These are phyloP conservation scores for Phytophthora fragariae DNA, from an alignment of 352 stramenopile species.

Conservation along the genomic window DNA sequence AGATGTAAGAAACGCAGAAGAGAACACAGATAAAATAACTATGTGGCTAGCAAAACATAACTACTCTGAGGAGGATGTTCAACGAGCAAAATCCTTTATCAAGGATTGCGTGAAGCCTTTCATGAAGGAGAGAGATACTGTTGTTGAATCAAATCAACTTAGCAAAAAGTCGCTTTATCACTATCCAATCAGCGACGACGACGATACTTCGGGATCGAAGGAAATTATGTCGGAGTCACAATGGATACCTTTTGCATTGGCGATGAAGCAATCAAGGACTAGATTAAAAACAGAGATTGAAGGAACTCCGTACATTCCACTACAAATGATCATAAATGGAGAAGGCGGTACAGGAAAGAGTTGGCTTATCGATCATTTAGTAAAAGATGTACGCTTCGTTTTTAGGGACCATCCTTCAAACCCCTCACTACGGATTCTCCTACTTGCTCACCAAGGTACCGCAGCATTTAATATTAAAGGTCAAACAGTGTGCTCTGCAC, in stretches of 20 bases:
- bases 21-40: too few relatives aligned
- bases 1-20: too few relatives aligned
- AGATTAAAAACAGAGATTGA: not conserved
- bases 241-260: constrained; percentile 12
- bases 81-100: too few relatives aligned
- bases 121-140: too few relatives aligned
- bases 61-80: too few relatives aligned
- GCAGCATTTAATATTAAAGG: constrained; percentile 18
- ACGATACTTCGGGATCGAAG: not conserved
- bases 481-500: not conserved
- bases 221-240: constrained; percentile 7
- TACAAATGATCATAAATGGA: constrained; percentile 6
- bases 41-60: too few relatives aligned
- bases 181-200: constrained; percentile 2
- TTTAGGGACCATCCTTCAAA: not conserved
- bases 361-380: constrained; percentile 13
- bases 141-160: too few relatives aligned
- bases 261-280: constrained; percentile 2
- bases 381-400: constrained; percentile 6
- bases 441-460: constrained; percentile 15
- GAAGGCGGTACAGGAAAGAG: constrained; percentile 6
- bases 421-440: not conserved
- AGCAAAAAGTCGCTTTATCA: not conserved
- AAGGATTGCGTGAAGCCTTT: too few relatives aligned
- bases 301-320: not conserved